Evolutionary conservation across 139 green algal species (phyloP).

Genomic region (Chlamydomonas sp.): DNA sequence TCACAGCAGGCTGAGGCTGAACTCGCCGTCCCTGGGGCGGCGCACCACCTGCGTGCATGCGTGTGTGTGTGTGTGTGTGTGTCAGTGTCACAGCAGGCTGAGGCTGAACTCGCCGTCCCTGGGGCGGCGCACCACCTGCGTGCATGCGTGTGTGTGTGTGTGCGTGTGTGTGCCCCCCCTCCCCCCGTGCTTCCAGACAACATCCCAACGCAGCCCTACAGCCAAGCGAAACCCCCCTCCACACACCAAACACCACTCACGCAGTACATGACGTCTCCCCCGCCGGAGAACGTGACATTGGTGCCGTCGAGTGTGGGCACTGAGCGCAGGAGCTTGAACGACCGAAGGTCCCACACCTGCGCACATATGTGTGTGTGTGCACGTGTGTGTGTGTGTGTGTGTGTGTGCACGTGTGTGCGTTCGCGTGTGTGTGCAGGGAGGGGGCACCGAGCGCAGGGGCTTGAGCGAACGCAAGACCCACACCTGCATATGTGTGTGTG

Average conservation of each 20-base stretch:
- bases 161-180: no score
- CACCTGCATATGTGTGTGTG: no score
- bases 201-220: no score
- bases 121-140: background rate
- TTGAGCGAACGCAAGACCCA: no score
- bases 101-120: background rate
- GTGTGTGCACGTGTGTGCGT: background rate
- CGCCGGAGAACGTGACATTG: conserved; percentile 31
- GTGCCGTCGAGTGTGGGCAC: conserved; percentile 42
- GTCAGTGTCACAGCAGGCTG: background rate
- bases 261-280: conserved; percentile 24
- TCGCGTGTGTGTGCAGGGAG: background rate
- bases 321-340: conserved; percentile 49
- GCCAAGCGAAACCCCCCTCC: conserved; percentile 8
- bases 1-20: background rate
- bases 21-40: background rate
- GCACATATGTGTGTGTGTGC: background rate
- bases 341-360: conserved; percentile 75
- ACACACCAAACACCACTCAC: background rate
- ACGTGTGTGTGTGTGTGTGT: background rate
- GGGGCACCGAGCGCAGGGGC: no score
- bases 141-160: conserved; percentile 28
- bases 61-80: background rate
- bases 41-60: background rate
- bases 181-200: no score